Evolutionary conservation across 2,329 filamentous ascomycete species (phyloP), one percentile per base, ranked within the genome.

Genomic region (Calonectria pseudoreteaudii): DNA sequence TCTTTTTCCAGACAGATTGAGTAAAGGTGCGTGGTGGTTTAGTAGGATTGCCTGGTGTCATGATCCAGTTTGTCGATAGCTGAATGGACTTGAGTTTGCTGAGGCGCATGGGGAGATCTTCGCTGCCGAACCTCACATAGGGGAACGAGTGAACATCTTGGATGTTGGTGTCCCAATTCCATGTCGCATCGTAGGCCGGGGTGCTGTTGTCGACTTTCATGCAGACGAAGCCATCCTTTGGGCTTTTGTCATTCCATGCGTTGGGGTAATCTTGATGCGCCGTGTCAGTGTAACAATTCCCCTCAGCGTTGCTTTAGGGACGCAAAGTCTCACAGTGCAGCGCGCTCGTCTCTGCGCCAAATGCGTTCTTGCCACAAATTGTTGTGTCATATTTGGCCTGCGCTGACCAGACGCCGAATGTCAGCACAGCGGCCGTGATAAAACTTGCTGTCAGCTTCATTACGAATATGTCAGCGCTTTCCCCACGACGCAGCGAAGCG

Each of bases 131-230:
- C 13, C 79, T 76, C 2, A 80, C 79, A 14, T 80, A 80, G 14
- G 79, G 79, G 28, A 80, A 80, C 0, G 79, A 80, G 36, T 80
- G 79, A 0, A 80, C 79, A 8, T 80, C 79, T 31, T 78, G 69
- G 2, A 80, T 80, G 9, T 78, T 72, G 7, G 68, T 62, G 11
- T 75, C 72, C 79, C 79, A 80, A 16, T 80, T 74, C 79, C 79
- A 80, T 10, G 73, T 79, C 9, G 78, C 71, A 9, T 79, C 77
- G 30, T 73, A 79, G 1, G 75, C 62, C 0, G 78, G 78, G 2
- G 79, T 80, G 70, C 74, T 79, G 23, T 80, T 80, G 53, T 80
- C 75, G 16, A 80, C 78, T 23, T 70, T 76, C 56, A 80, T 64
- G 58, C 79, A 80, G 2, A 78, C 70, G n/a, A 80, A 80, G 34